These are phyloP conservation scores for Apiotrichum domesticum DNA, from an alignment of 1,284 basidiomycete species.

Conservation along the genomic window DNA sequence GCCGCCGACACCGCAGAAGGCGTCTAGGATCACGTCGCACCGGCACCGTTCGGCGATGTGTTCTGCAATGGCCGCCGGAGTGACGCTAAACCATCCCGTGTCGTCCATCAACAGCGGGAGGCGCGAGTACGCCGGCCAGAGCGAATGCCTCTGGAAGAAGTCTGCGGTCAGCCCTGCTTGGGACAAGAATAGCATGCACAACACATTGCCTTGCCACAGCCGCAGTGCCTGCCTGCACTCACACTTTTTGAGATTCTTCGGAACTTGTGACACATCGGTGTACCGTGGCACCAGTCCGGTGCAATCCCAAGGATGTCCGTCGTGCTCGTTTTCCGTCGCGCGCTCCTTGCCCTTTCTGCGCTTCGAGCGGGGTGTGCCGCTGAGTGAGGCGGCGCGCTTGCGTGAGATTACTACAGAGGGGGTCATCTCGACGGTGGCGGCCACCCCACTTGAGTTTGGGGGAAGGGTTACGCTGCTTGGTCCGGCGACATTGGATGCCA, in stretches of 20 bases:
- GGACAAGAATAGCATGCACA: not conserved
- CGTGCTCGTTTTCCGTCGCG: constrained; percentile 12
- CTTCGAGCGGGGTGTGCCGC: not conserved
- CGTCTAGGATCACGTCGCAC: constrained; percentile 65
- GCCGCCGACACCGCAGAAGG: constrained; percentile 95
- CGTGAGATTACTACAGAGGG: too few species aligned
- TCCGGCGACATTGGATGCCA: too few species aligned
- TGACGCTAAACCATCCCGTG: constrained; percentile 96
- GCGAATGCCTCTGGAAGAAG: constrained; percentile 72
- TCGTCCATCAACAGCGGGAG: constrained; percentile 47
- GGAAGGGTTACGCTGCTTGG: too few species aligned
- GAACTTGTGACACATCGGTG: constrained; percentile 59
- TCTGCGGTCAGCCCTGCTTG: constrained; percentile 52
- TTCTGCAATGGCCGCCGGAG: constrained; percentile 82
- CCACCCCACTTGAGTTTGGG: too few species aligned
- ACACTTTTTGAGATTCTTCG: constrained; percentile 75
- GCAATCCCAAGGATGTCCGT: constrained; percentile 53
- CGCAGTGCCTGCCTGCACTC: constrained; percentile 36
- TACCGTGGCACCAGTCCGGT: constrained; percentile 66
- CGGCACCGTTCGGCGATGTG: constrained; percentile 89
- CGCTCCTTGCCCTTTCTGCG: constrained; percentile 10
- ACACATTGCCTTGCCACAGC: not conserved
- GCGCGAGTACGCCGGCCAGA: constrained; percentile 73
- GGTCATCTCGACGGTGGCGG: too few species aligned
- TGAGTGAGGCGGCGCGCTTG: too few species aligned